Base-by-base conservation (phyloP, 75 land plant genomes). In the Selaginella moellendorffii region DNA sequence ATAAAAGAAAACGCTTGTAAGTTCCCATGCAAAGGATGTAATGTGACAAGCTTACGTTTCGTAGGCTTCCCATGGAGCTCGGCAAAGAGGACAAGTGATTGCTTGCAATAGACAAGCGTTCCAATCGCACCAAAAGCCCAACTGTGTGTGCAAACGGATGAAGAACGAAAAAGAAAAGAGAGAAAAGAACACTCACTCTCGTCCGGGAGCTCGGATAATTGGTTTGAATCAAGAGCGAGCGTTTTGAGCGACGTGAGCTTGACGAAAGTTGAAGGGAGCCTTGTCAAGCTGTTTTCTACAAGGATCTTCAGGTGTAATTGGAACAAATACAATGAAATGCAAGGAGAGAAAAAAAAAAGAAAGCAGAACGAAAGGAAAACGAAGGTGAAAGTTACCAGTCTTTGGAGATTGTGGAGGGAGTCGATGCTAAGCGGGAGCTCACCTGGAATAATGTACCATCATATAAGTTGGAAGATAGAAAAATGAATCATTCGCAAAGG, bases 101-200 rank as follows among this genome's bases (percentile, higher is more conserved):
- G 22, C 77, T 70, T 22, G 84, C 67, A 26, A 92, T 58, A 24
- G 97, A 92, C 58, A 92, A 61, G 30, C 77, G 71, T 68, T 92
- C 97, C 61, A 92, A 79, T 71, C 84, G 82, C 25, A 81, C 81
- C 69, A 92, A 81, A 66, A 79, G 79, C 21, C 97, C 97, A 73
- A 92, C 93, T 92, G 62, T 14, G 14, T 36, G 14, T 36, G 46
- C 5, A 36, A 36, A 36, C 5, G 10, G 14, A 36, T 36, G 14
- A 5, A 5, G 5, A 36, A 5, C 5, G 5, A 36, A 5, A 36
- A 5, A 36, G 10, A 36, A 36, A 5, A 36, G 5, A 5, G 5
- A 36, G 10, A 36, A 5, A 36, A 5, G 14, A 5, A 36, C 54
- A 69, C 65, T 69, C 78, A 92, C 97, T 79, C 78, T 88, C 97